Evolutionary conservation across 345 rosid genomes (phyloP).

Genomic region (Ceriops decandra): DNA sequence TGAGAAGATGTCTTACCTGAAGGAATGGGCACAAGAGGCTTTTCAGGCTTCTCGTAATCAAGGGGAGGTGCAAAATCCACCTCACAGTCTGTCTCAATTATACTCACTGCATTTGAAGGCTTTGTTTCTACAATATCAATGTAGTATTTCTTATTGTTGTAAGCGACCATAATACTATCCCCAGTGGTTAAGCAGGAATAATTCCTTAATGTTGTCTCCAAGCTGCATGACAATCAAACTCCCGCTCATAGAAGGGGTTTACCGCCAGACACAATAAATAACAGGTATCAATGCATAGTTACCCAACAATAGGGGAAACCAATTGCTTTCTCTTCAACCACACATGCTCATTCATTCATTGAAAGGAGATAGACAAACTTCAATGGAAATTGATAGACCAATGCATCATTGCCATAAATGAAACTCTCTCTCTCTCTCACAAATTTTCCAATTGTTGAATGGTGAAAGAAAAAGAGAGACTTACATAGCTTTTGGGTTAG

Average conservation of each 20-base stretch:
- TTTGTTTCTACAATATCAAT: constrained; percentile 90
- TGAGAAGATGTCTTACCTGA: constrained; percentile 48
- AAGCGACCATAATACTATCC: constrained; percentile 98
- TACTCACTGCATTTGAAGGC: constrained; percentile 87
- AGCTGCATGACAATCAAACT: constrained; percentile 43
- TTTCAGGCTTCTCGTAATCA: constrained; percentile 95
- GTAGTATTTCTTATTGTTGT: constrained; percentile 93
- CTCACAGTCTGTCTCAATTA: constrained; percentile 99
- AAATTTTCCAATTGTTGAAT: too few species aligned
- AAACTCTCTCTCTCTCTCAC: too few species aligned
- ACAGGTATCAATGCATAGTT: neutral
- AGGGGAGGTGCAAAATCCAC: constrained; percentile 98
- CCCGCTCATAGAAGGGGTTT: neutral
- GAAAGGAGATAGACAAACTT: too few species aligned
- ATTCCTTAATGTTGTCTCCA: constrained; percentile 92
- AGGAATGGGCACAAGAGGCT: constrained; percentile 42
- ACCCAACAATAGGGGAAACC: too few species aligned
- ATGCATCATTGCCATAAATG: too few species aligned
- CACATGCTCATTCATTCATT: too few species aligned
- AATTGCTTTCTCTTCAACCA: too few species aligned
- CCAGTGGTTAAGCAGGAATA: constrained; percentile 96
- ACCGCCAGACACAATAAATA: neutral
- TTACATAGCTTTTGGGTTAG: constrained; percentile 98
- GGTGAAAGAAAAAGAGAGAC: constrained; percentile 18
- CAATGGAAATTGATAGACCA: too few species aligned